Base-by-base conservation (phyloP, 1,139 yeast genomes). In the Candida neerlandica region DNA sequence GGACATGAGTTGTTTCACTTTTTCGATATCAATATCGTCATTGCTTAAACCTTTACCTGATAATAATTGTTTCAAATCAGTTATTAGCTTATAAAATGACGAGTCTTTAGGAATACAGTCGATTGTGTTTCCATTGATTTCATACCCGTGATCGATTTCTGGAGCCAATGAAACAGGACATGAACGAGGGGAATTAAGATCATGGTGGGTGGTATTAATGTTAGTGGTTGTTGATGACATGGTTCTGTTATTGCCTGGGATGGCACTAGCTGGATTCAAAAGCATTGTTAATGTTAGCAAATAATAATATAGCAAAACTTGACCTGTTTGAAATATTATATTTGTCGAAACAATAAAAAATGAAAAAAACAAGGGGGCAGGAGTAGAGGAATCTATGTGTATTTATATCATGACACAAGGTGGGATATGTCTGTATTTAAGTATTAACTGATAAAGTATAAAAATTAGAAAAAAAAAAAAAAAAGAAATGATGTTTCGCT, bases 11-110 rank as follows among this genome's bases (percentile, higher is more conserved):
- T 61, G 58, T 63, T 72, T 69, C 45, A 85, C 70, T 37, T 69
- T 59, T 7, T 67, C 71, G 49, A 82, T 77, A 59, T 86, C 85
- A 38, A 85, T 80, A 49, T 85, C 89, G n/a, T 67, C 69, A 11
- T 73, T 66, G 10, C 74, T 46, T 35, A 75, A 62, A 0, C 80
- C 80, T 52, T 71, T 69, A 49, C 67, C 64, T 2, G 63, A 57
- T 44, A 75, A 62, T n/a, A 71, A 47, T 18, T 55, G 55, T 46
- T 70, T 66, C 41, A 75, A 65, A 41, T 68, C 55, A 27, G 52
- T 51, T 47, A 75, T 69, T 35, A 56, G 49, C 44, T 53, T 45
- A 35, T 50, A 47, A 39, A 56, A 56, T 19, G 44, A 43, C 11
- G 55, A 51, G 12, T 46, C 46, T 23, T 43, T 42, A 18, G 56